Conservation (phyloP, 1,139 yeast species). For the Sugiyamaella castrensis region DNA sequence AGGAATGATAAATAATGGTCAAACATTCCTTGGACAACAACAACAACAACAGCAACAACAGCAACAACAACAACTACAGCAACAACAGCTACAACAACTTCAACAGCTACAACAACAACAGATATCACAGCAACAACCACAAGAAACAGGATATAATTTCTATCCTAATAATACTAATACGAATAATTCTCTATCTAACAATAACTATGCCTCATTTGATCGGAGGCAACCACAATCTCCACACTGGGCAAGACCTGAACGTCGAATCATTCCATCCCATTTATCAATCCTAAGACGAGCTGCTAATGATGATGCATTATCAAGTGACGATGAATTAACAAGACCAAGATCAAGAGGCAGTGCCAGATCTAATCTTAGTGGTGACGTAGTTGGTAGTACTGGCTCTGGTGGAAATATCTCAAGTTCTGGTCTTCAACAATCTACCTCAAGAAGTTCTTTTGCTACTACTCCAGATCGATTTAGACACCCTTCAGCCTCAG, state of each 20-base stretch:
- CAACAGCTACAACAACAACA: constrained; percentile 9
- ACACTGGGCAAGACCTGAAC: constrained; percentile 13
- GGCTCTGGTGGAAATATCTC: neutral
- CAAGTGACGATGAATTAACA: neutral
- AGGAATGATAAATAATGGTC: neutral
- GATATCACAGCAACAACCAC: constrained; percentile 7
- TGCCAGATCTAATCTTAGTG: neutral
- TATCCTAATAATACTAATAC: neutral
- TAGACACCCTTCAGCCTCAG: neutral
- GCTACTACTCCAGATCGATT: neutral
- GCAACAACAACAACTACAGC: constrained; percentile 6
- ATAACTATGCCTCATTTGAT: too few relatives aligned
- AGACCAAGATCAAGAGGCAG: constrained; percentile 6
- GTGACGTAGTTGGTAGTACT: neutral
- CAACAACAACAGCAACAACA: constrained; percentile 4
- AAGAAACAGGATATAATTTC: neutral
- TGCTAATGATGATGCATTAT: constrained; percentile 1
- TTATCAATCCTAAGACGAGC: constrained; percentile 6
- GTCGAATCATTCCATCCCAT: constrained; percentile 12
- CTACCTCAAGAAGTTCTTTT: constrained; percentile 8
- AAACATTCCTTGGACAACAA: neutral
- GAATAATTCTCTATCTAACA: neutral
- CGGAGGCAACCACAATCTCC: constrained; percentile 3
- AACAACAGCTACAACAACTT: neutral
- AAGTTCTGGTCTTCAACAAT: neutral